These are phyloP conservation scores for Teratosphaeriaceae sp. DNA, from an alignment of 2,329 filamentous ascomycete species.

Conservation along the genomic window DNA sequence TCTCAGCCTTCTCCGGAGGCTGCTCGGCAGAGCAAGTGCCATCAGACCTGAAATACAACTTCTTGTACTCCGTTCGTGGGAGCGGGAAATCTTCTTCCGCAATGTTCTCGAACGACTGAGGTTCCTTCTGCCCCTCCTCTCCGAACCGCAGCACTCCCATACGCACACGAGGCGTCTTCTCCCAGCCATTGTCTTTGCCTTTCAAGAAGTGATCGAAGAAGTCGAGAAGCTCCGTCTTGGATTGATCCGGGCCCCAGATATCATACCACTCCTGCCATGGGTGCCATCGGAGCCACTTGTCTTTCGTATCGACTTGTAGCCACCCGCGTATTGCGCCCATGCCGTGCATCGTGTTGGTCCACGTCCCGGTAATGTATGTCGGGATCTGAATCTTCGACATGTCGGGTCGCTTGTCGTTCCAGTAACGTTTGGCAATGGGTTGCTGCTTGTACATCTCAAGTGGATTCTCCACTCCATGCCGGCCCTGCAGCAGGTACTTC, in stretches of 20 bases:
- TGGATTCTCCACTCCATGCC: conserved; percentile 16
- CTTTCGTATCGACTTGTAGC: conserved; percentile 30
- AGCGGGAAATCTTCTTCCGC: conserved; percentile 24
- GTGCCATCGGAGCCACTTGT: conserved; percentile 42
- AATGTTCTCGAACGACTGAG: conserved; percentile 26
- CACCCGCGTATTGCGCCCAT: conserved; percentile 27
- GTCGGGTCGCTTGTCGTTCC: conserved; percentile 20
- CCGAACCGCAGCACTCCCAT: conserved; percentile 34
- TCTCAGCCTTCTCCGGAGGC: not conserved
- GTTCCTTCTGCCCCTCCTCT: too few species aligned
- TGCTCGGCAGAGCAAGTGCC: not conserved
- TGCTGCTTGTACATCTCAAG: conserved; percentile 9
- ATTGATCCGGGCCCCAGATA: conserved; percentile 31
- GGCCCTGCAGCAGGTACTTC: conserved; percentile 16
- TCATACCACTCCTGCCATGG: conserved; percentile 43
- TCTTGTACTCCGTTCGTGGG: conserved; percentile 12
- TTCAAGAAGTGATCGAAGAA: conserved; percentile 46
- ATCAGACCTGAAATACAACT: conserved; percentile 7
- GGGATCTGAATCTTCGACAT: conserved; percentile 21
- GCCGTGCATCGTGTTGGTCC: conserved; percentile 16
- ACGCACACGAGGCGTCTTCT: conserved; percentile 41
- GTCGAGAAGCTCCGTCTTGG: conserved; percentile 31
- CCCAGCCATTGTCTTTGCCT: conserved; percentile 38
- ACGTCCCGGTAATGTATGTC: conserved; percentile 19
- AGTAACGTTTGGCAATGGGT: conserved; percentile 18